Percentiles rank a stretch among this genome's conserved stretches.
Evolutionary conservation across 164 flowering plant species (phyloP).

Genomic region (Santalum album): DNA sequence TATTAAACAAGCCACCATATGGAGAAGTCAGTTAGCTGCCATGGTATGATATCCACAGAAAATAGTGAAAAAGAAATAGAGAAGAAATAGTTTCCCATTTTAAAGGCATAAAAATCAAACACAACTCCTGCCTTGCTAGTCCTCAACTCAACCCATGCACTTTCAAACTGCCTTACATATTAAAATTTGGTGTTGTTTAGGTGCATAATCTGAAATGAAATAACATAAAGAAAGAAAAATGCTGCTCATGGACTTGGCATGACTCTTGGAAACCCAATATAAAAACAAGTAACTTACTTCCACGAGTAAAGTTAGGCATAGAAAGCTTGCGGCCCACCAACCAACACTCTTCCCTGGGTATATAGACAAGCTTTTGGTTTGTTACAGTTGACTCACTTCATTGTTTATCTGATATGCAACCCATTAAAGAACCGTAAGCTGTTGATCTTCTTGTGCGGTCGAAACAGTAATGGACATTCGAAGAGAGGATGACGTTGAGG

Average conservation of each 20-base stretch:
- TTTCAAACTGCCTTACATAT: no score
- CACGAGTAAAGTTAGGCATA: slow-evolving; percentile 12
- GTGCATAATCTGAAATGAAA: neutral
- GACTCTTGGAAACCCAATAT: slow-evolving; percentile 4
- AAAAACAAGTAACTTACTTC: slow-evolving; percentile 1
- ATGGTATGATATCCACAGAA: no score
- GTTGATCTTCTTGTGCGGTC: neutral
- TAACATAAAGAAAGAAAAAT: neutral
- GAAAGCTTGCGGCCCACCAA: slow-evolving; percentile 60
- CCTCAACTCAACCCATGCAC: no score
- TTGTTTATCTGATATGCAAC: slow-evolving; percentile 8
- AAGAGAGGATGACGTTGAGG: slow-evolving; percentile 43
- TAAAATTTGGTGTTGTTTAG: no score
- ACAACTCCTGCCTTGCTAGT: no score
- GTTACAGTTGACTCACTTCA: slow-evolving; percentile 31
- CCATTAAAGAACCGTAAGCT: neutral
- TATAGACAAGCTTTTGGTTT: slow-evolving; percentile 42
- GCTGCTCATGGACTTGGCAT: slow-evolving; percentile 18
- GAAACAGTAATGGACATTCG: slow-evolving; percentile 23
- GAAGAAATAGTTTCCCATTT: no score
- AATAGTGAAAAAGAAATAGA: no score
- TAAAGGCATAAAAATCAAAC: no score
- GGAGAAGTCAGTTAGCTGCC: no score
- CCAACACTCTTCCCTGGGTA: slow-evolving; percentile 14
- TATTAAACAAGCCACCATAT: no score